phyloP scores from a whole-genome alignment of 495 filamentous ascomycete genomes.

The Penicillium riverlandense region DNA sequence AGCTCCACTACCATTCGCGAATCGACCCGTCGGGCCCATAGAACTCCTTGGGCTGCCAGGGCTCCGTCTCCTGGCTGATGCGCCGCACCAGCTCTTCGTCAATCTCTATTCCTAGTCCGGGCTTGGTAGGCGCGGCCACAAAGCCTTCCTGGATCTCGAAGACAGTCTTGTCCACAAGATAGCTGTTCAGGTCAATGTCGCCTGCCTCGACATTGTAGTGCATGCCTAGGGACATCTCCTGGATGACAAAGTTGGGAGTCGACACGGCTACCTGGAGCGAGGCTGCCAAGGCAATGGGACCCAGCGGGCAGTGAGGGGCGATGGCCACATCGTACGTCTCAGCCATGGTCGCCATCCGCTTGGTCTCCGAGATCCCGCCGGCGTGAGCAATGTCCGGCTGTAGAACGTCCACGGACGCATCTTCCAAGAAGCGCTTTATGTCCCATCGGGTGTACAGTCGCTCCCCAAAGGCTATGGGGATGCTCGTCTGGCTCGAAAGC shows the following conservation, averaged over 20 bases:
- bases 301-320: constrained; percentile 73
- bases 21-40: constrained; percentile 64
- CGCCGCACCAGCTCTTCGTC: constrained; percentile 59
- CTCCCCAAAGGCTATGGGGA: constrained; percentile 72
- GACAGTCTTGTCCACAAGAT: constrained; percentile 55
- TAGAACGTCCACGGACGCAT: constrained; percentile 62
- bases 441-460: constrained; percentile 72
- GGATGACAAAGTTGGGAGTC: constrained; percentile 69
- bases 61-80: constrained; percentile 43
- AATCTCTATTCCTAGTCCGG: constrained; percentile 69
- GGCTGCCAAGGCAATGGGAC: constrained; percentile 70
- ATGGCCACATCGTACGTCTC: constrained; percentile 75
- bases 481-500: constrained; percentile 52
- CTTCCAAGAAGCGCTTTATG: constrained; percentile 64
- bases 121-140: constrained; percentile 53
- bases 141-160: constrained; percentile 63
- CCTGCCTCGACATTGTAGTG: constrained; percentile 67
- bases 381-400: constrained; percentile 74
- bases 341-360: constrained; percentile 63
- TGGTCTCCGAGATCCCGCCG: constrained; percentile 72
- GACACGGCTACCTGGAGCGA: constrained; percentile 62
- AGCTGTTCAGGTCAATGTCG: constrained; percentile 59
- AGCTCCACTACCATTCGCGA: constrained; percentile 57
- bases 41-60: constrained; percentile 59
- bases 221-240: constrained; percentile 77